A percentile compares a stretch with the other conserved stretches of the same genome.
Evolutionary conservation across 345 rosid genomes (phyloP).

Genomic region (Adansonia digitata): DNA sequence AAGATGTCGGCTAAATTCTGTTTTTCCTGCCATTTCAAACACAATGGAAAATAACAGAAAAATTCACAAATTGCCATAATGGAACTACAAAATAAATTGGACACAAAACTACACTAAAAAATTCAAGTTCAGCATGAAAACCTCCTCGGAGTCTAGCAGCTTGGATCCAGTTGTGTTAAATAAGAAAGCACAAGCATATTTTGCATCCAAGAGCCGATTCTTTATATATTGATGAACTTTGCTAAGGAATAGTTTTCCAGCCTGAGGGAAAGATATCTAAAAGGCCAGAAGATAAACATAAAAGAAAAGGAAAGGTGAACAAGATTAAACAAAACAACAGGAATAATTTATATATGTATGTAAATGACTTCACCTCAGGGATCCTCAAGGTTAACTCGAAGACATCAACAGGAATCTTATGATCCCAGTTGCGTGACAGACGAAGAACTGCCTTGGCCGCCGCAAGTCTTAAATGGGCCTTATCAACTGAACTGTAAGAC

Average conservation of each 20-base stretch:
- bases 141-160: slow-evolving; percentile 65
- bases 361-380: slow-evolving; percentile 56
- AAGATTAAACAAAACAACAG: slow-evolving; percentile 8
- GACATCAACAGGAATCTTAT: slow-evolving; percentile 72
- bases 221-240: slow-evolving; percentile 90
- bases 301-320: slow-evolving; percentile 2
- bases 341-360: slow-evolving; percentile 12
- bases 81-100: neutral
- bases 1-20: slow-evolving; percentile 77
- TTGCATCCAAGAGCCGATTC: slow-evolving; percentile 80
- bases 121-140: slow-evolving; percentile 26
- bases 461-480: slow-evolving; percentile 86
- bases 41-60: slow-evolving; percentile 4
- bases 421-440: slow-evolving; percentile 83
- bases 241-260: slow-evolving; percentile 60
- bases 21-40: slow-evolving; percentile 65
- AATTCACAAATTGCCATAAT: neutral
- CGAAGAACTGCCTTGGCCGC: slow-evolving; percentile 95
- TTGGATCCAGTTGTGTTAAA: slow-evolving; percentile 45
- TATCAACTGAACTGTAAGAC: slow-evolving; percentile 72
- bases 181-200: slow-evolving; percentile 80
- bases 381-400: slow-evolving; percentile 66
- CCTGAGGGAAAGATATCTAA: slow-evolving; percentile 76
- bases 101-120: slow-evolving; percentile 11
- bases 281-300: slow-evolving; percentile 21